phyloP scores from a whole-genome alignment of 2,329 filamentous ascomycete species.

The Raffaelea arxii region DNA sequence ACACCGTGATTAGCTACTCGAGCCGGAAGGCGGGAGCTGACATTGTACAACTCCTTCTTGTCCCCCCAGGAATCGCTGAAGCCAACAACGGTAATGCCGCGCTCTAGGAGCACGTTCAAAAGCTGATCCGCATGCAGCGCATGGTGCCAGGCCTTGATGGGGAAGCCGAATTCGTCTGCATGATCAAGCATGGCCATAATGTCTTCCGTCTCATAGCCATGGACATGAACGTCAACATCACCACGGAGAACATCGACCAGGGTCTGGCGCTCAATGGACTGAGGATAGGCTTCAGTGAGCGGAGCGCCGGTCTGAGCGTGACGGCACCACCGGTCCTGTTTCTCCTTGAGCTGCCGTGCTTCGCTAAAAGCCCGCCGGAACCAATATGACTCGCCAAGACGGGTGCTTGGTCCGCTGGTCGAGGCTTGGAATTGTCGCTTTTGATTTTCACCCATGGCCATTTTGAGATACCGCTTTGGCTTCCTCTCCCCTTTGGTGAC shows the following conservation, averaged over 20 bases:
- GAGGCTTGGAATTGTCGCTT: constrained; percentile 24
- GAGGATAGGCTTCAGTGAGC: constrained; percentile 16
- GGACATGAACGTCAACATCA: constrained; percentile 30
- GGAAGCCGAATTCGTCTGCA: constrained; percentile 31
- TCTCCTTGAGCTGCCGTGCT: constrained; percentile 24
- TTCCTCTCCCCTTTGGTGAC: constrained; percentile 8
- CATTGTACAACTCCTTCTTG: constrained; percentile 30
- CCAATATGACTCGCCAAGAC: constrained; percentile 29
- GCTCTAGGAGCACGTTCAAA: constrained; percentile 25
- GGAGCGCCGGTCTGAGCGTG: background rate
- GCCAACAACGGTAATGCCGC: constrained; percentile 31
- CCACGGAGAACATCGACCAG: constrained; percentile 29
- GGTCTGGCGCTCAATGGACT: constrained; percentile 29
- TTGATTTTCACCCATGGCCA: constrained; percentile 38
- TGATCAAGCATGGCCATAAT: constrained; percentile 32
- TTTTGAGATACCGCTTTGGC: constrained; percentile 31
- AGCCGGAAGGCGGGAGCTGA: constrained; percentile 27
- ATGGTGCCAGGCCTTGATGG: constrained; percentile 30
- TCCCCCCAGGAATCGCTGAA: constrained; percentile 32
- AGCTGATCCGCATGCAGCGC: constrained; percentile 29
- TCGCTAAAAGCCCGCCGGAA: constrained; percentile 28
- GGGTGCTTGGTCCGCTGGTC: constrained; percentile 7
- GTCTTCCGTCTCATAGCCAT: constrained; percentile 34
- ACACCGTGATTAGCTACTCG: constrained; percentile 28
- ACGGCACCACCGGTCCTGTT: constrained; percentile 22